Evolutionary conservation across 495 filamentous ascomycete species (phyloP).

Genomic region (Xylaria scruposa): DNA sequence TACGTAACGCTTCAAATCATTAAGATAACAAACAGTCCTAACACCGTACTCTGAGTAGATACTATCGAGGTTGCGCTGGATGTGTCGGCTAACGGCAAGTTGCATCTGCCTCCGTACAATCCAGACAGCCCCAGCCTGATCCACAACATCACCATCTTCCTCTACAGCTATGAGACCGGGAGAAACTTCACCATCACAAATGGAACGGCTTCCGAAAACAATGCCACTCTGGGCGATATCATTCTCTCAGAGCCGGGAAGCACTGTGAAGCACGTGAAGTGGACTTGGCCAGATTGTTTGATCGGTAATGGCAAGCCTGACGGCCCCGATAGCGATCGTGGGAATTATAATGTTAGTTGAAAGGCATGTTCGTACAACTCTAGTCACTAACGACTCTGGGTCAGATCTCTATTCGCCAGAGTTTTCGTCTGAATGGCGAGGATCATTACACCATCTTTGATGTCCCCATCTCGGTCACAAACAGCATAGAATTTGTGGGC

Average conservation of each 20-base stretch:
- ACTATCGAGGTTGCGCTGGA: constrained; percentile 70
- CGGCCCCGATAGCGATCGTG: constrained; percentile 45
- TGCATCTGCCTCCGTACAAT: constrained; percentile 62
- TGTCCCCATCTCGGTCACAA: constrained; percentile 70
- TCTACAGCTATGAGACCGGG: constrained; percentile 64
- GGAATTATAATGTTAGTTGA: constrained; percentile 56
- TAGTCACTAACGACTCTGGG: constrained; percentile 18
- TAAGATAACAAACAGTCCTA: not conserved
- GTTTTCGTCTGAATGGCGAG: constrained; percentile 65
- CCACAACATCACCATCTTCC: constrained; percentile 69
- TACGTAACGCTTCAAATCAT: constrained; percentile 39
- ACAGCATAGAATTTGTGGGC: constrained; percentile 55
- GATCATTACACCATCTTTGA: constrained; percentile 74
- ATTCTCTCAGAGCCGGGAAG: constrained; percentile 65
- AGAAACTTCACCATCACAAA: constrained; percentile 74
- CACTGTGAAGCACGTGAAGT: constrained; percentile 74
- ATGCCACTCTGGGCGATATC: constrained; percentile 65
- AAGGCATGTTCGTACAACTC: not conserved
- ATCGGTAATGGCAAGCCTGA: constrained; percentile 60
- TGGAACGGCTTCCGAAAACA: constrained; percentile 61
- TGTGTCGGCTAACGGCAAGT: constrained; percentile 66
- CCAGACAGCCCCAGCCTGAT: constrained; percentile 58
- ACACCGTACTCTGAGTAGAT: constrained; percentile 46
- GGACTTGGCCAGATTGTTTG: constrained; percentile 69
- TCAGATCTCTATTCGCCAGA: constrained; percentile 71